Evolutionary conservation across 139 green algal genomes (phyloP), one percentile per base, ranked within the genome.

Genomic region (Auxenochlorella protothecoides): DNA sequence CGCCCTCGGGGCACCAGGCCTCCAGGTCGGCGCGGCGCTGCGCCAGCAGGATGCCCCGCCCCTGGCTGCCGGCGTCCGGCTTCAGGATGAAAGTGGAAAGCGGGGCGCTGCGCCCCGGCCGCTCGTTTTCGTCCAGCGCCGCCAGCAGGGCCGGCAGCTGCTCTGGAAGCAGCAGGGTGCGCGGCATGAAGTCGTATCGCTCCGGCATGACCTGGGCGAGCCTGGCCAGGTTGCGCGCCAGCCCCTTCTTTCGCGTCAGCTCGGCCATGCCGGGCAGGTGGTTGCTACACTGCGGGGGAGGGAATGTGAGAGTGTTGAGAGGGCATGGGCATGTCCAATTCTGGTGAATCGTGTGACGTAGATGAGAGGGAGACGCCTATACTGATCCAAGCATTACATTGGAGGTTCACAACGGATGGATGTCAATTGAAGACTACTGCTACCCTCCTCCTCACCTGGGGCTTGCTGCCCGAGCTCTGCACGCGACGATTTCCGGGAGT

Each of bases 211-310:
- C 64, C 59, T 76, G 68, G 12, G 70, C 68, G 83, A 91, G 90
- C 68, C 76, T 80, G 55, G 72, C 68, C 13, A 96, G 68, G 72
- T 87, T 89, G 59, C 80, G 76, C 0, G 88, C 86, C 82, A 96
- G 89, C 44, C 59, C 66, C 61, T 88, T 87, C 82, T 96, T 96
- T 52, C 90, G 85, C 59, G 86, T 92, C 10, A 96, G 79, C 79
- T 94, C 90, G 27, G 92, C 69, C 86, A 92, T 93, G 68, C 90
- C 90, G 55, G 81, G 78, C 74, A 96, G 94, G 75, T 96, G 90
- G 74, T 96, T 96, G 57, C 13, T 56, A 59, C 13, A 55, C 68
- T 55, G 61, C 68, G 54, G 70, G 70, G 67, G 4, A 82, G 65
- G 63, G 83, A 44, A 44, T 62, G 57, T 62, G 57, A 62, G 57